Percentiles rank a stretch among this genome's conserved stretches.
These are phyloP conservation scores for Santalum album DNA, from an alignment of 164 flowering plant species.

Conservation along the genomic window DNA sequence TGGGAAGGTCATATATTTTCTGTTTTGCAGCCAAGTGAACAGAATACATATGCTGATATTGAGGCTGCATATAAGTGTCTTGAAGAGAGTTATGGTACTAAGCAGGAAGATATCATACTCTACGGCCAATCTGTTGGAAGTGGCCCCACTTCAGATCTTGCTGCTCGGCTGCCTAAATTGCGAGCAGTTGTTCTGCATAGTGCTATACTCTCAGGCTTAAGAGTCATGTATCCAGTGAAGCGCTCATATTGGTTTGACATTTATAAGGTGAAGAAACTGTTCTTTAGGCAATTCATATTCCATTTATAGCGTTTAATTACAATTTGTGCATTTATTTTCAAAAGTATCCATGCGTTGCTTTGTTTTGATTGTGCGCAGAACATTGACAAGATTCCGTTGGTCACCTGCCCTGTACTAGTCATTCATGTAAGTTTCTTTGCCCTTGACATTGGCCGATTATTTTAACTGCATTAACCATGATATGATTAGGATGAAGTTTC, in stretches of 20 bases:
- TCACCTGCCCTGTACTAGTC: slow-evolving; percentile 67
- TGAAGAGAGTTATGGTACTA: slow-evolving; percentile 74
- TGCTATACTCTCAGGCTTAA: slow-evolving; percentile 82
- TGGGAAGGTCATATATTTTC: slow-evolving; percentile 5
- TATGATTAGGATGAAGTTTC: not conserved
- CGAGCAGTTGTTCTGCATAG: slow-evolving; percentile 85
- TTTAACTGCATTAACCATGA: not conserved
- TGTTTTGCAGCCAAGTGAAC: slow-evolving; percentile 74
- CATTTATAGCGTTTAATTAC: not conserved
- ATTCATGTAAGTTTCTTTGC: slow-evolving; percentile 69
- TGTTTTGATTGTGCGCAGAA: too few relatives aligned
- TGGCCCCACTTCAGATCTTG: slow-evolving; percentile 86
- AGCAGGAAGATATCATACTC: slow-evolving; percentile 76
- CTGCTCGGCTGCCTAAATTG: slow-evolving; percentile 60
- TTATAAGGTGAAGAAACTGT: slow-evolving; percentile 50
- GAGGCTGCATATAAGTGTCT: slow-evolving; percentile 90
- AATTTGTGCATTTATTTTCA: too few relatives aligned
- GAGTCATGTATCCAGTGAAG: slow-evolving; percentile 96
- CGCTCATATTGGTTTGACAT: slow-evolving; percentile 94
- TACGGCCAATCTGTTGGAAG: slow-evolving; percentile 96
- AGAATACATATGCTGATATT: slow-evolving; percentile 90
- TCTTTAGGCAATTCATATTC: not conserved
- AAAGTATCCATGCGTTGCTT: too few relatives aligned
- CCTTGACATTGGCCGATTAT: not conserved
- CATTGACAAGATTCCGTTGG: slow-evolving; percentile 79